Conservation (phyloP, 208 protist genomes). For the Trypanosoma melophagium region DNA sequence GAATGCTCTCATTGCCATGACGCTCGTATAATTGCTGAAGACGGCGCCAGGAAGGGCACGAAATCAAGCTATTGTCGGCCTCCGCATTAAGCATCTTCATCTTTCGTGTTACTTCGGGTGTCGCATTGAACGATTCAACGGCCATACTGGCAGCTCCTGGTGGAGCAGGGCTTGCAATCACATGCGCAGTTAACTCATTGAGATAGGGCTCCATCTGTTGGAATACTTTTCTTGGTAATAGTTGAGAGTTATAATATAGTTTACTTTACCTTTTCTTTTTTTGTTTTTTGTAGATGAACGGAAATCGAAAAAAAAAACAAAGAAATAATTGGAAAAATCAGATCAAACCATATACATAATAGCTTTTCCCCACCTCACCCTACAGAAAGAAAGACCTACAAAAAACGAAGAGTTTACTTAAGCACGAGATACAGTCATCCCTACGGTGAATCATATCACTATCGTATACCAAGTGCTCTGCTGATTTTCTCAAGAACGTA, state of each 20-base stretch:
- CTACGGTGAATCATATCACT: conserved; percentile 3
- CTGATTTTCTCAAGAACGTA: conserved; percentile 92
- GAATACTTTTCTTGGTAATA: background rate
- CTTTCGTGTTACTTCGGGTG: conserved; percentile 54
- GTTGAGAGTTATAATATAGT: background rate
- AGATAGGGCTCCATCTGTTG: conserved; percentile 46
- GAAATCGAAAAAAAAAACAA: conserved; percentile 9
- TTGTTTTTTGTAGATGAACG: background rate
- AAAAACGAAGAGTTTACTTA: conserved; percentile 1
- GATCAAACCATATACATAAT: background rate
- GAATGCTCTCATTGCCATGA: conserved; percentile 56
- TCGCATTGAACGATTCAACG: conserved; percentile 58
- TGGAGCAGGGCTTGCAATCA: conserved; percentile 37
- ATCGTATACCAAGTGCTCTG: conserved; percentile 67
- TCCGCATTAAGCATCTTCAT: conserved; percentile 36
- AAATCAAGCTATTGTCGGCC: conserved; percentile 42
- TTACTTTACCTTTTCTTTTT: conserved; percentile 4
- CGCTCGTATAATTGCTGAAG: conserved; percentile 72
- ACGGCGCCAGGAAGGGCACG: conserved; percentile 53
- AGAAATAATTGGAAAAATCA: conserved; percentile 3
- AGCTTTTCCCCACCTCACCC: too few species aligned
- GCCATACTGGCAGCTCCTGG: conserved; percentile 48
- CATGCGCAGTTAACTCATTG: conserved; percentile 42
- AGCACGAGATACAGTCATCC: background rate
- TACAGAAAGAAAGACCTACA: background rate